Conservation (phyloP, 441 rosid species). For the Aquilaria agallochum region DNA sequence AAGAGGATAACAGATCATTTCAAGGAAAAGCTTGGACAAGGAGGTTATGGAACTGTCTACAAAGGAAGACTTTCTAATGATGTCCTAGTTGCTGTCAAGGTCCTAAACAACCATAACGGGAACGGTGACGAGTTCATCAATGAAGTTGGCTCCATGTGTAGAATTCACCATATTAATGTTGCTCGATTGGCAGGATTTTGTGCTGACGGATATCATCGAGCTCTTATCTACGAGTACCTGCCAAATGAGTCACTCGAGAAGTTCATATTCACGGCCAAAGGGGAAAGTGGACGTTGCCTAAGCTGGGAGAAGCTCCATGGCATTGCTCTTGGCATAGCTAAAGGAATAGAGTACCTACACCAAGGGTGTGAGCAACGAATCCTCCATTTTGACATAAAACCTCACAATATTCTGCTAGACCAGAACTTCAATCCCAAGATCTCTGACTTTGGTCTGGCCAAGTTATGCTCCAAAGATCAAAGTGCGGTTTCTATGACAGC, state of each 20-base stretch:
- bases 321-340: constrained; percentile 7
- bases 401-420: constrained; percentile 4
- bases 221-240: constrained; percentile 12
- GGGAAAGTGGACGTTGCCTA: background rate
- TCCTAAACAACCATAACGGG: constrained; percentile 4
- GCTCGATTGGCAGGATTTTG: constrained; percentile 11
- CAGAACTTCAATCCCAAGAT: constrained; percentile 12
- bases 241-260: constrained; percentile 16
- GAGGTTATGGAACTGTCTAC: constrained; percentile 25
- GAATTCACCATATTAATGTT: constrained; percentile 17
- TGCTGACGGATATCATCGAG: constrained; percentile 9
- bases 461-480: constrained; percentile 8
- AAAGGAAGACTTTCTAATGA: constrained; percentile 28
- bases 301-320: constrained; percentile 12
- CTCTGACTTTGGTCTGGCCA: constrained; percentile 7
- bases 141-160: constrained; percentile 13
- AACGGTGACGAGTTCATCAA: constrained; percentile 12
- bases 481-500: constrained; percentile 9
- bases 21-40: constrained; percentile 23
- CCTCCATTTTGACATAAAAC: constrained; percentile 1
- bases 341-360: constrained; percentile 3
- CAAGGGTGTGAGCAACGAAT: constrained; percentile 11
- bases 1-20: constrained; percentile 25
- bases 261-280: constrained; percentile 5
- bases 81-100: constrained; percentile 17